phyloP scores from a whole-genome alignment of 352 stramenopile species.

The Pseudoperonospora humuli region DNA sequence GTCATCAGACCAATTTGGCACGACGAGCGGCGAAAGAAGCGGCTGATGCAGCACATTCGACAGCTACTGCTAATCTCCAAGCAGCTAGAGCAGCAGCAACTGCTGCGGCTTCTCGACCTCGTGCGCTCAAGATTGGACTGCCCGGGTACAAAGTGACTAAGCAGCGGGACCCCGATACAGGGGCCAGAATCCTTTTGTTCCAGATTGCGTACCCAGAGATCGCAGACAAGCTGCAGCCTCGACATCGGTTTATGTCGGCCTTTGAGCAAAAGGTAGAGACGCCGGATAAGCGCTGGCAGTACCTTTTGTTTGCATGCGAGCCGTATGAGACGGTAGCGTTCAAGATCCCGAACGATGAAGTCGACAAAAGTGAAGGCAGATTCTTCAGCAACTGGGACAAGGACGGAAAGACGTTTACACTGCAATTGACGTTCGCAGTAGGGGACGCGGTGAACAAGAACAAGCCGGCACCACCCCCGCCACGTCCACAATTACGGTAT shows the following conservation, averaged over 20 bases:
- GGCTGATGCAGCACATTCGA: constrained; percentile 43
- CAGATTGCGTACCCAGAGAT: constrained; percentile 96
- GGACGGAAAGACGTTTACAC: constrained; percentile 92
- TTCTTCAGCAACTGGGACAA: constrained; percentile 98
- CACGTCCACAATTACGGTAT: constrained; percentile 43
- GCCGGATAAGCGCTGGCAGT: constrained; percentile 93
- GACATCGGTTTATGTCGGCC: constrained; percentile 98
- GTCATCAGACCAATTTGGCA: constrained; percentile 96
- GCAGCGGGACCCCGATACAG: constrained; percentile 77
- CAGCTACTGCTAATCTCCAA: constrained; percentile 28
- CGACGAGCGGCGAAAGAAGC: constrained; percentile 84
- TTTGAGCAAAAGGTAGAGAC: constrained; percentile 98
- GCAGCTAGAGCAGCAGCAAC: constrained; percentile 38
- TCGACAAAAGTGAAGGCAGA: constrained; percentile 92
- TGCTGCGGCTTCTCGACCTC: constrained; percentile 28
- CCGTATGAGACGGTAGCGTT: constrained; percentile 99
- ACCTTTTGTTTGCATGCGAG: constrained; percentile 97
- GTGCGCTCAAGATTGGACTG: constrained; percentile 92
- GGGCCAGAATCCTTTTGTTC: constrained; percentile 86
- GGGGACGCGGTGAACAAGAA: constrained; percentile 22
- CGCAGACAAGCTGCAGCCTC: constrained; percentile 88
- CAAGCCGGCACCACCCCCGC: constrained; percentile 46
- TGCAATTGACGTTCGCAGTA: constrained; percentile 71
- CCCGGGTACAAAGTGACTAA: constrained; percentile 98
- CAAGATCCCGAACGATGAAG: constrained; percentile 96